phyloP scores from a whole-genome alignment of 2,329 filamentous ascomycete species.

The Boeremia lycopersici region DNA sequence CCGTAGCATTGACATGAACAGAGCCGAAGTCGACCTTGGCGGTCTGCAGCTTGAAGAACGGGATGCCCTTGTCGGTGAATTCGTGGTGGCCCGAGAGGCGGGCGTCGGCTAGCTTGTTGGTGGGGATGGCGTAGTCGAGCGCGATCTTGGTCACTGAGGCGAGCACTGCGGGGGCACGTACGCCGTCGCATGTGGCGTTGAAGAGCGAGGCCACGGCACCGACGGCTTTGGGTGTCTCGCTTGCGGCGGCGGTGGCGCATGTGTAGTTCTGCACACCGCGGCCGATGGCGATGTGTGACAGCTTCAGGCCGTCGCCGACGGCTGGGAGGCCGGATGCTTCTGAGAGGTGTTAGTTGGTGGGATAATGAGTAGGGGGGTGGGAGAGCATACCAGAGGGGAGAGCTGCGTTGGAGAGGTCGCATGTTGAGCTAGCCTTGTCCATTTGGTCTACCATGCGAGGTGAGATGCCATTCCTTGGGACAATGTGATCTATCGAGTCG shows the following conservation, averaged over 20 bases:
- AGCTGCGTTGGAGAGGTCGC: conserved; percentile 36
- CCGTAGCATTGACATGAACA: conserved; percentile 68
- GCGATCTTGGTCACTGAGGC: conserved; percentile 68
- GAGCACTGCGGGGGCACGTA: conserved; percentile 71
- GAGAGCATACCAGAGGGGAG: conserved; percentile 41
- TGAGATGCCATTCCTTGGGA: conserved; percentile 23
- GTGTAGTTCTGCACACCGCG: conserved; percentile 95
- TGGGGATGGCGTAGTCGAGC: conserved; percentile 67
- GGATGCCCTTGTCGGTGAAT: conserved; percentile 73
- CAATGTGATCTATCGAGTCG: conserved; percentile 28
- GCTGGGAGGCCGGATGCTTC: conserved; percentile 66
- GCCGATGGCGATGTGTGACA: conserved; percentile 83
- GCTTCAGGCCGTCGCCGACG: conserved; percentile 63
- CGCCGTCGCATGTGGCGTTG: conserved; percentile 82
- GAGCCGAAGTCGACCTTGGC: conserved; percentile 59
- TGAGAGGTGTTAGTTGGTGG: conserved; percentile 33
- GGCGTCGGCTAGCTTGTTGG: conserved; percentile 56
- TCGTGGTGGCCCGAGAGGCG: conserved; percentile 78
- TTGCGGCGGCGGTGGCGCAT: conserved; percentile 66
- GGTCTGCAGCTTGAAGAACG: conserved; percentile 80
- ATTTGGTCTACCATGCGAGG: conserved; percentile 25
- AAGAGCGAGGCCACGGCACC: conserved; percentile 86
- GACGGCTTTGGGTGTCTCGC: conserved; percentile 65
- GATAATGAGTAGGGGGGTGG: neutral
- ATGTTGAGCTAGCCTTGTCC: conserved; percentile 30